phyloP scores from a whole-genome alignment of 192 early-diverging fungal genomes.

The Entomortierella chlamydospora region DNA sequence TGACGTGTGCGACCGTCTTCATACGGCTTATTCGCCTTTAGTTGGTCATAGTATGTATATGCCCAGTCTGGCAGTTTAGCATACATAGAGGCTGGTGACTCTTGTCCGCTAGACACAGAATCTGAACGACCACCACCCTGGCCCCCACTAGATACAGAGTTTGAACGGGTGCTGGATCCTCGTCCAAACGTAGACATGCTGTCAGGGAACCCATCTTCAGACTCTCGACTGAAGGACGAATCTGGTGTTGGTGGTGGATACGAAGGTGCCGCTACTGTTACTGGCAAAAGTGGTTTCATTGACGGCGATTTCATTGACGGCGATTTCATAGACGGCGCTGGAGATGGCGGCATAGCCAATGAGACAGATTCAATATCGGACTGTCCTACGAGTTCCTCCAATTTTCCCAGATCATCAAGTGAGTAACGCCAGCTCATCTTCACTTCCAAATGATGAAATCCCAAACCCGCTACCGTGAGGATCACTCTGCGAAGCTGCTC shows the following conservation, averaged over 20 bases:
- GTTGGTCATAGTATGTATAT: constrained; percentile 11
- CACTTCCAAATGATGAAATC: not conserved
- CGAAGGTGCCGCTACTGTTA: no score
- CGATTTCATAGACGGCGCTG: no score
- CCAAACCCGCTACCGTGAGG: no score
- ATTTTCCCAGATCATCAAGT: not conserved
- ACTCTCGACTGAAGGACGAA: not conserved
- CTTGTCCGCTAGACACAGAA: constrained; percentile 4
- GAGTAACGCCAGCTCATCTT: not conserved
- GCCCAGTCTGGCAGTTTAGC: constrained; percentile 21
- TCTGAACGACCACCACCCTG: not conserved
- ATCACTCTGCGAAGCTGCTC: constrained; percentile 1
- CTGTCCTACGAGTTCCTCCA: not conserved
- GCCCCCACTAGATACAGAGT: not conserved
- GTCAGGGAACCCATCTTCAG: constrained; percentile 2
- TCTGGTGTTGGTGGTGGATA: no score
- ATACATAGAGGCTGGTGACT: not conserved
- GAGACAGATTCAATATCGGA: not conserved
- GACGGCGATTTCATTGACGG: no score
- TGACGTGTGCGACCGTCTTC: constrained; percentile 20
- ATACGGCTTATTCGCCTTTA: not conserved
- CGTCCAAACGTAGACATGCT: not conserved
- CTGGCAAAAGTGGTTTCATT: no score
- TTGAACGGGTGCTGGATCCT: no score
- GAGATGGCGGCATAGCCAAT: not conserved